Evolutionary conservation across 2,329 filamentous ascomycete genomes (phyloP).

Genomic region (Pseudogymnoascus sp.): DNA sequence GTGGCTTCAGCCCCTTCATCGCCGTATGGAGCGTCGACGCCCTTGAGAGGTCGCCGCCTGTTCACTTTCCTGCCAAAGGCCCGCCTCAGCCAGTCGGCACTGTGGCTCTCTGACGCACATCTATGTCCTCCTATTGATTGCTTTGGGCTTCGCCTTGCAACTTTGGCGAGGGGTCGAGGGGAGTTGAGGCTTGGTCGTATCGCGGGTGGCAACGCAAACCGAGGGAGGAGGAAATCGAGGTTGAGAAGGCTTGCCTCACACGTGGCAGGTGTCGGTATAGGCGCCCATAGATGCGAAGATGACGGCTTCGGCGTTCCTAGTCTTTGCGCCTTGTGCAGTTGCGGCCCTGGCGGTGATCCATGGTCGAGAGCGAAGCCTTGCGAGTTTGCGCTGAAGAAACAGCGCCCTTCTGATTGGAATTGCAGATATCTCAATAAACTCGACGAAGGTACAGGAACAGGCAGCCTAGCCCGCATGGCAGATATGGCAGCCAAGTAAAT

Average conservation of each 20-base stretch:
- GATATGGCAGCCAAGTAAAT: conserved; percentile 2
- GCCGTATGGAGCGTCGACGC: conserved; percentile 50
- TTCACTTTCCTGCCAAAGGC: conserved; percentile 5
- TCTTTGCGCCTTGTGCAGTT: conserved; percentile 10
- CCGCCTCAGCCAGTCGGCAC: conserved; percentile 5
- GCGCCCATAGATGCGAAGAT: conserved; percentile 19
- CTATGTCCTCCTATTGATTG: conserved; percentile 15
- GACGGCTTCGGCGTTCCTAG: conserved; percentile 13
- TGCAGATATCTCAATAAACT: conserved; percentile 65
- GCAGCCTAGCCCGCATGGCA: conserved; percentile 26
- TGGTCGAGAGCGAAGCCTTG: conserved; percentile 24
- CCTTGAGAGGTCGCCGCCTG: conserved; percentile 36
- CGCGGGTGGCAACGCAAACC: conserved; percentile 7
- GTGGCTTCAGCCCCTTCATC: conserved; percentile 53
- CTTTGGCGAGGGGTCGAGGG: background rate
- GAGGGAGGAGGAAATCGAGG: conserved; percentile 24
- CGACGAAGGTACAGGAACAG: conserved; percentile 39
- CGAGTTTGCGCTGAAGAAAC: conserved; percentile 41
- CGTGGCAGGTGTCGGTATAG: conserved; percentile 15
- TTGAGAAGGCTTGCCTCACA: conserved; percentile 22
- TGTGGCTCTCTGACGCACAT: conserved; percentile 16
- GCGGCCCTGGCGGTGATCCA: conserved; percentile 17
- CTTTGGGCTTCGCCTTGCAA: conserved; percentile 5
- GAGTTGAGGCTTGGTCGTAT: background rate
- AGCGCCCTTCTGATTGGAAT: conserved; percentile 56